Evolutionary conservation across 805 yeast genomes (phyloP), one percentile per base, ranked within the genome.

Genomic region (Starmerella sirachaensis): DNA sequence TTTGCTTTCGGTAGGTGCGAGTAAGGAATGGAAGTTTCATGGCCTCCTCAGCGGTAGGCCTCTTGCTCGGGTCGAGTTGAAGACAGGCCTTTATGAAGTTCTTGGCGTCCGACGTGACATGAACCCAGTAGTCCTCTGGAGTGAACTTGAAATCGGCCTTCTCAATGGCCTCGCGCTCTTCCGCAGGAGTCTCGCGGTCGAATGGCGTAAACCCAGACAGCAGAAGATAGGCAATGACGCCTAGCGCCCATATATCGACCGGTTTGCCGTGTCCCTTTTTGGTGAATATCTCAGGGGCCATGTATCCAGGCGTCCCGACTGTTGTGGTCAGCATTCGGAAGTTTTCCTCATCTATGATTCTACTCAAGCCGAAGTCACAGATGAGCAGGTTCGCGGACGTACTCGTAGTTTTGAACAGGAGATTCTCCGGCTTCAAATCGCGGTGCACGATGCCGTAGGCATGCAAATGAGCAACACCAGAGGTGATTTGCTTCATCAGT

Each of bases 161-260:
- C 17, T 52, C 40, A n/a, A 78, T 77, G 24, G 82, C 80, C 28
- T 72, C 67, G 48, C 68, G 64, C 10, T 84, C 81, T 51, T 78
- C 85, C 1, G 66, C 68, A 27, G 76, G 76, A 5, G 73, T 68
- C 35, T 78, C 85, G 45, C 85, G 72, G 49, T 78, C 86, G 55
- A 78, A 78, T 1, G 88, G 88, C 59, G 78, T 72, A 52, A 77
- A 79, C 2, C 86, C 86, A 43, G 78, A 68, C 12, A 76, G 64
- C 68, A 78, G 68, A 49, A 78, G 78, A 54, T 78, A 79, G 2
- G 77, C 67, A 23, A 77, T 61, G 2, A 78, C 84, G 2, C 86
- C 88, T 19, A 78, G 62, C 0, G 86, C 79, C 88, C 88, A 78
- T 22, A 78, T 64, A 52, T 78, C 88, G 2, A 78, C 77, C 3